Percentiles rank a stretch among this genome's conserved stretches.
Conservation (phyloP, 345 rosid species). For the Salix caprea region DNA sequence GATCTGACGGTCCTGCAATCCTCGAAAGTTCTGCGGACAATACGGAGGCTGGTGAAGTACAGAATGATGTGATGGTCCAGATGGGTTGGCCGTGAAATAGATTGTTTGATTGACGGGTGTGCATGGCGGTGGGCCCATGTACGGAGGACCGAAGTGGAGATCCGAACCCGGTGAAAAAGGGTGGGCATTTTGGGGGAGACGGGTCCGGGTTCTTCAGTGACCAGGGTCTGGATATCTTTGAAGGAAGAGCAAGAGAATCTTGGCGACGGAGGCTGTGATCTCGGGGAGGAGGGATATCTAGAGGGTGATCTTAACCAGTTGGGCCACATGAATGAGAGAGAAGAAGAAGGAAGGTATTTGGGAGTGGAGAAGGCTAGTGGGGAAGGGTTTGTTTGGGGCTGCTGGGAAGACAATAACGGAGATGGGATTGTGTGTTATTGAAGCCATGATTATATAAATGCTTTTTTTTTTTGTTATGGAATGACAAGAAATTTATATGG, state of each 20-base stretch:
- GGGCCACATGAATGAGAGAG: slow-evolving; percentile 35
- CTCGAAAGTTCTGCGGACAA: slow-evolving; percentile 24
- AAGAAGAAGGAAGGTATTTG: not conserved
- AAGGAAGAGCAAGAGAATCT: slow-evolving; percentile 49
- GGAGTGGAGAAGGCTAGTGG: not conserved
- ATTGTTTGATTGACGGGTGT: slow-evolving; percentile 10
- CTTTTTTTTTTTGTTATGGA: no score
- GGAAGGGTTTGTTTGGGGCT: not conserved
- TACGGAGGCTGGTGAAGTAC: slow-evolving; percentile 27
- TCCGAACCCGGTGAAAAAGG: slow-evolving; percentile 56
- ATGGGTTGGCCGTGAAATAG: not conserved
- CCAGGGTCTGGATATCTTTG: slow-evolving; percentile 60
- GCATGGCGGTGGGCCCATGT: slow-evolving; percentile 28
- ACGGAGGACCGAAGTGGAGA: slow-evolving; percentile 48
- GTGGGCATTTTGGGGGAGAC: slow-evolving; percentile 27
- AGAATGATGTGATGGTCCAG: slow-evolving; percentile 6
- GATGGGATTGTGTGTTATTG: not conserved
- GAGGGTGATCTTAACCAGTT: slow-evolving; percentile 46
- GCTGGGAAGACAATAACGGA: not conserved
- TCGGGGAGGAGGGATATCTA: not conserved
- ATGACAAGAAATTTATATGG: no score
- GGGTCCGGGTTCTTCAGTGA: slow-evolving; percentile 32
- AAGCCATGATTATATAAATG: no score
- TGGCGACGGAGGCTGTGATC: not conserved
- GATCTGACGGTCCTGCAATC: slow-evolving; percentile 28